Conservation (phyloP, 371 early-diverging fungal species). For the Mortierella sp. region DNA sequence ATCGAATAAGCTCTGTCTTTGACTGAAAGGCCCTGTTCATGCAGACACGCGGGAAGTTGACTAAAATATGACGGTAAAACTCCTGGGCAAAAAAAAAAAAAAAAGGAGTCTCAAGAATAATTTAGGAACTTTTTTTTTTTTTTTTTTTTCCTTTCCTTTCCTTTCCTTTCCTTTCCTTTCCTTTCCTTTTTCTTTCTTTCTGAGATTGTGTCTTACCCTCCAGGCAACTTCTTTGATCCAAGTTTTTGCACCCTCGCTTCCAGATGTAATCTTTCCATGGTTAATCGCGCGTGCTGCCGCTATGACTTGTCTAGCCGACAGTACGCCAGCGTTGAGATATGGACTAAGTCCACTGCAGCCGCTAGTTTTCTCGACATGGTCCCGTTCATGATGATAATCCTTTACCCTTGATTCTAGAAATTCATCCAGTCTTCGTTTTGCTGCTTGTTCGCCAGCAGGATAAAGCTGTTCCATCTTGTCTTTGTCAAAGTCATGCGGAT, state of each 20-base stretch:
- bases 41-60: slow-evolving; percentile 67
- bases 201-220: slow-evolving; percentile 48
- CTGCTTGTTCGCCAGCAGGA: slow-evolving; percentile 55
- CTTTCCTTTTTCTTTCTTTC: too few relatives aligned
- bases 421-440: slow-evolving; percentile 28
- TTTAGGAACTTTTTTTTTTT: too few relatives aligned
- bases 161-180: too few relatives aligned
- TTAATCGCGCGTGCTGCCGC: slow-evolving; percentile 56
- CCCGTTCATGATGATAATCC: slow-evolving; percentile 38
- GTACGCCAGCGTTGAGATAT: slow-evolving; percentile 56
- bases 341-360: slow-evolving; percentile 51
- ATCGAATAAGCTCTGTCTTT: slow-evolving; percentile 55
- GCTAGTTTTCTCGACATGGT: slow-evolving; percentile 27
- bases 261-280: slow-evolving; percentile 53
- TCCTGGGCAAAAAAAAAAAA: slow-evolving; percentile 38
- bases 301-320: slow-evolving; percentile 61
- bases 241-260: slow-evolving; percentile 56
- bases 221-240: slow-evolving; percentile 65
- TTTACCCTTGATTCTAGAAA: slow-evolving; percentile 33
- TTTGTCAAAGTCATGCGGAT: slow-evolving; percentile 14
- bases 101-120: neutral
- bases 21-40: slow-evolving; percentile 67
- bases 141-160: too few relatives aligned
- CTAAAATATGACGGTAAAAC: slow-evolving; percentile 69
- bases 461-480: slow-evolving; percentile 30